A percentile compares a stretch with the other conserved stretches of the same genome.
phyloP scores from a whole-genome alignment of 2,329 filamentous ascomycete genomes.

The Orbilia ellipsospora region DNA sequence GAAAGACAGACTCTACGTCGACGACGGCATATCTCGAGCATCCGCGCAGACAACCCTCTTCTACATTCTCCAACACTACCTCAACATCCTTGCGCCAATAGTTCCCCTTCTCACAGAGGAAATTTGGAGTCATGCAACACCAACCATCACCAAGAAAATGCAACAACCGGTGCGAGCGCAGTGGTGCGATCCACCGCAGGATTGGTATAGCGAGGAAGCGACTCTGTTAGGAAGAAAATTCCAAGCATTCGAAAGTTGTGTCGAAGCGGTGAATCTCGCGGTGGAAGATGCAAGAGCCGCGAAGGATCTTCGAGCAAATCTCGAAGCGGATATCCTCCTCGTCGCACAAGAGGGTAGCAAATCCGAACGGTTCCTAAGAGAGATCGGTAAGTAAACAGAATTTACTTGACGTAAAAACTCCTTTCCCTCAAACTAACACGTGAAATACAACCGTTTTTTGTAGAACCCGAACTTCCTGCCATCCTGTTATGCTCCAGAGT shows the following conservation, averaged over 20 bases:
- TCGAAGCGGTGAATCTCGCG: constrained; percentile 76
- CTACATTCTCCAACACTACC: constrained; percentile 65
- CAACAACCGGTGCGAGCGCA: constrained; percentile 44
- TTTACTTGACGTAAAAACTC: constrained; percentile 55
- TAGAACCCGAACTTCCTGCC: constrained; percentile 59
- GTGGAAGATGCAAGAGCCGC: constrained; percentile 78
- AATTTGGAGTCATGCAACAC: constrained; percentile 56
- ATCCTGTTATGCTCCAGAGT: constrained; percentile 57
- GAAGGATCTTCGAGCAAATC: constrained; percentile 66
- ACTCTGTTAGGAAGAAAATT: constrained; percentile 51
- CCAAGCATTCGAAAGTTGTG: constrained; percentile 67
- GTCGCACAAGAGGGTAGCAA: constrained; percentile 63
- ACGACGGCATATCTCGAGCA: constrained; percentile 71
- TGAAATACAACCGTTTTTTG: constrained; percentile 50
- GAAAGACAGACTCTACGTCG: constrained; percentile 93
- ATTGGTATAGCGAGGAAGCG: constrained; percentile 51
- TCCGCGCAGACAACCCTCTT: constrained; percentile 70
- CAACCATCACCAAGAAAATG: constrained; percentile 48
- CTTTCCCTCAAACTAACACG: constrained; percentile 53
- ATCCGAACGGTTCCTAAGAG: constrained; percentile 61
- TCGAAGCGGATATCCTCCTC: constrained; percentile 79
- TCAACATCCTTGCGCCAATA: constrained; percentile 57
- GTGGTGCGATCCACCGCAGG: constrained; percentile 30
- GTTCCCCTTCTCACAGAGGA: constrained; percentile 58
- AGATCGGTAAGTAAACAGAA: constrained; percentile 62